Conservation (phyloP, 495 filamentous ascomycete genomes). For the Elaphomyces granulatus region DNA sequence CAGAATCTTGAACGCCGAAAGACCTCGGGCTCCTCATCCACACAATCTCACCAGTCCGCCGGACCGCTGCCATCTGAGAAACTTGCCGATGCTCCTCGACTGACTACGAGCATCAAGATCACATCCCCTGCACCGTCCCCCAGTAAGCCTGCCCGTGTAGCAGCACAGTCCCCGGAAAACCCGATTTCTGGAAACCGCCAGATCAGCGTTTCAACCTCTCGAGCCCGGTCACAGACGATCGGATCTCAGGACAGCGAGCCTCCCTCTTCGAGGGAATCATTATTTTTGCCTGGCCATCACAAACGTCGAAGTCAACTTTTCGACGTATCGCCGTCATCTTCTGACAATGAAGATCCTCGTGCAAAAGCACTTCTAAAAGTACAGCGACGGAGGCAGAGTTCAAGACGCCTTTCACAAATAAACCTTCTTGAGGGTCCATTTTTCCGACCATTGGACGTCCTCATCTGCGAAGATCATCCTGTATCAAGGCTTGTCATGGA, state of each 20-base stretch:
- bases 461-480: conserved; percentile 96
- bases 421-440: conserved; percentile 64
- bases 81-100: conserved; percentile 55
- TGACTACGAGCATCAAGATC: conserved; percentile 43
- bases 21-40: conserved; percentile 78
- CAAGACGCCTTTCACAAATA: conserved; percentile 80
- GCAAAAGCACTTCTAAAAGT: conserved; percentile 86
- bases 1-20: conserved; percentile 55
- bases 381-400: conserved; percentile 81
- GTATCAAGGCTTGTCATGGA: conserved; percentile 98
- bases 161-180: conserved; percentile 41
- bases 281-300: conserved; percentile 53
- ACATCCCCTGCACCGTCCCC: conserved; percentile 59
- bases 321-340: conserved; percentile 93
- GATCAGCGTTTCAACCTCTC: conserved; percentile 38
- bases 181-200: conserved; percentile 25
- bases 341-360: conserved; percentile 88
- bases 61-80: conserved; percentile 57
- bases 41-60: conserved; percentile 62
- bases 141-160: conserved; percentile 52
- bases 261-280: conserved; percentile 41
- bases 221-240: conserved; percentile 81
- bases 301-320: conserved; percentile 90
- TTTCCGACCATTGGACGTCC: conserved; percentile 82
- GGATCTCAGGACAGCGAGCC: conserved; percentile 83